Evolutionary conservation across 2,329 filamentous ascomycete genomes (phyloP).

Genomic region (Atkinsonella hypoxylon): DNA sequence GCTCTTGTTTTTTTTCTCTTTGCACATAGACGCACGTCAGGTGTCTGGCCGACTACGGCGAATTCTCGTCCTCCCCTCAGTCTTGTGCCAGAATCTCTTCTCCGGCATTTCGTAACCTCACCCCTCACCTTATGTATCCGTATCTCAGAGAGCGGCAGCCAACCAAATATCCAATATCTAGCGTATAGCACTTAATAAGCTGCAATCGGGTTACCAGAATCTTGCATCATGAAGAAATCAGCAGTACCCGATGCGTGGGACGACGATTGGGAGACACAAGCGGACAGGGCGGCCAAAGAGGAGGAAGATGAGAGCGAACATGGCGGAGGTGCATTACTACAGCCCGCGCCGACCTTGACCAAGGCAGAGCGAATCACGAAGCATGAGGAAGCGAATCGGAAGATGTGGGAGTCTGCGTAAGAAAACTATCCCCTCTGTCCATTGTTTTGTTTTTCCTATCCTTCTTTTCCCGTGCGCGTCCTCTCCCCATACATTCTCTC

Average conservation of each 20-base stretch:
- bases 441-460: background rate
- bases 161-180: background rate
- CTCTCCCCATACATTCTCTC: background rate
- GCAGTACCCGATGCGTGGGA: constrained; percentile 70
- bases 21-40: background rate
- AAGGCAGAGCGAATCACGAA: constrained; percentile 68
- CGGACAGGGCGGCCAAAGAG: constrained; percentile 42
- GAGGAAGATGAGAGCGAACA: constrained; percentile 22
- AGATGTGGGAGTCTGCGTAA: constrained; percentile 83
- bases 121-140: background rate
- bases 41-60: background rate
- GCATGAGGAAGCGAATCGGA: constrained; percentile 73
- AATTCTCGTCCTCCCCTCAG: too few relatives aligned
- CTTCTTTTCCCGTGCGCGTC: background rate
- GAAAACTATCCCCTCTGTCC: constrained; percentile 15
- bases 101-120: too few relatives aligned
- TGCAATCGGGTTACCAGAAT: too few relatives aligned
- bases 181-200: too few relatives aligned
- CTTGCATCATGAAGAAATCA: constrained; percentile 31
- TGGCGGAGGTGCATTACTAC: constrained; percentile 3
- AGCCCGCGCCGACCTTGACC: constrained; percentile 33
- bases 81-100: too few relatives aligned
- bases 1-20: too few relatives aligned
- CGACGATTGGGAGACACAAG: constrained; percentile 76
- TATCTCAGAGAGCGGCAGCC: background rate